Evolutionary conservation across 2,329 filamentous ascomycete genomes (phyloP), one percentile per base, ranked within the genome.

Genomic region (Peltaster fructicola): DNA sequence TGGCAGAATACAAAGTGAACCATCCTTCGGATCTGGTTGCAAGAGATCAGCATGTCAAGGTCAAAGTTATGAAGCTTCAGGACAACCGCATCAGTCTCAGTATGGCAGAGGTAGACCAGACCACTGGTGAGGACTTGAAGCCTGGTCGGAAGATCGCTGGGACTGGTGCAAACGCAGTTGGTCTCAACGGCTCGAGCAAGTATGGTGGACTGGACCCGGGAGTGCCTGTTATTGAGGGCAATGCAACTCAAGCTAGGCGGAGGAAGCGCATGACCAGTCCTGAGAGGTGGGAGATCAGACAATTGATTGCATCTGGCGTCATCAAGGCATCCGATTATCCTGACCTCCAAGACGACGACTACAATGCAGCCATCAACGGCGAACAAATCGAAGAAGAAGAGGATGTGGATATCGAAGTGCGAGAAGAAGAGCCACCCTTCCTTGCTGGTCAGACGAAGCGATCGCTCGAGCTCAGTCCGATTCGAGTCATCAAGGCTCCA

Each of bases 101-200:
- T 0, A 93, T 98, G 84, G 92, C 92, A 45, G 85, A 93, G 33
- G 84, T 93, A 9, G 85, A 98, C 39, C 88, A 98, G 48, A 65
- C 68, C 15, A 84, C 78, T 3, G 88, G 88, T 5, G 66, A 70
- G 43, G 88, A 98, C 43, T 56, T 92, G 18, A 69, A 74, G 15
- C 81, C 84, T 1, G 72, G 84, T 34, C 66, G 67, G 30, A 65
- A 76, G 22, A 68, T 95, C 42, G 81, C 88, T 40, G 70, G 76
- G 9, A 88, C 85, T 2, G 88, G 88, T 6, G 88, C 88, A 7
- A 98, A 98, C 41, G 77, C 76, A 61, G 73, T 85, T 45, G 70
- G 70, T 2, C 55, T 95, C 4, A 77, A 84, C 28, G 73, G 74
- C 9, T 56, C 53, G 7, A 61, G 64, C 25, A 65, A 73, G 30